Evolutionary conservation across 768 basidiomycete species (phyloP).

Genomic region (Bullera alba): DNA sequence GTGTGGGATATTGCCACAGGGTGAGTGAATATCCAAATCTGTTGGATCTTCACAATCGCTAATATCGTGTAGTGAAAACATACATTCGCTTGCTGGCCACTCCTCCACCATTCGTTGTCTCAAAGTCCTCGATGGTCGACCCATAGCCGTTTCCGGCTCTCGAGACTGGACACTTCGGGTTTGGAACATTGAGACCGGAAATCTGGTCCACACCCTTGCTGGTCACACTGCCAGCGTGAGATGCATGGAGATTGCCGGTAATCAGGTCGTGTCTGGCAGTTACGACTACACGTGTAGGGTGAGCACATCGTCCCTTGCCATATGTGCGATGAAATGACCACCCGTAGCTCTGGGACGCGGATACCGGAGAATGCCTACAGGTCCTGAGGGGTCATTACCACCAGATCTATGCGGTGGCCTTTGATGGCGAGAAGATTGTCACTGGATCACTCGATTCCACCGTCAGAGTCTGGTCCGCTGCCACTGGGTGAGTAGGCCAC

Average conservation of each 20-base stretch:
- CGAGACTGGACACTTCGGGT: slow-evolving; percentile 78
- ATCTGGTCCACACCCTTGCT: slow-evolving; percentile 52
- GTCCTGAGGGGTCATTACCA: slow-evolving; percentile 75
- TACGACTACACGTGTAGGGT: slow-evolving; percentile 86
- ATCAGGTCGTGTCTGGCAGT: slow-evolving; percentile 78
- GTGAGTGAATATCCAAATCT: slow-evolving; percentile 48
- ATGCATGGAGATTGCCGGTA: slow-evolving; percentile 80
- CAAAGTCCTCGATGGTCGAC: slow-evolving; percentile 75
- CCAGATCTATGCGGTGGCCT: slow-evolving; percentile 85
- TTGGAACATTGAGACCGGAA: slow-evolving; percentile 84
- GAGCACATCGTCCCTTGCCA: slow-evolving; percentile 15
- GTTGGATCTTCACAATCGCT: slow-evolving; percentile 1
- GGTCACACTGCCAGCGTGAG: slow-evolving; percentile 80
- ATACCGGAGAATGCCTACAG: slow-evolving; percentile 79
- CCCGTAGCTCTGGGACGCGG: slow-evolving; percentile 74
- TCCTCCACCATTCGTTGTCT: slow-evolving; percentile 85
- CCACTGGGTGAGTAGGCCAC: slow-evolving; percentile 60
- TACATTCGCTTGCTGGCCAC: slow-evolving; percentile 76
- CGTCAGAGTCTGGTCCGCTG: slow-evolving; percentile 81
- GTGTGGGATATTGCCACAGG: slow-evolving; percentile 88
- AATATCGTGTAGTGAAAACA: slow-evolving; percentile 53
- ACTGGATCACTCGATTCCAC: slow-evolving; percentile 92
- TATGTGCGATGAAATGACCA: neutral
- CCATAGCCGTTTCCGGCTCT: slow-evolving; percentile 83
- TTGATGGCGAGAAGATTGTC: slow-evolving; percentile 72